These are phyloP conservation scores for Debaryomyces sp. DNA, from an alignment of 1,139 yeast genomes.

Conservation along the genomic window DNA sequence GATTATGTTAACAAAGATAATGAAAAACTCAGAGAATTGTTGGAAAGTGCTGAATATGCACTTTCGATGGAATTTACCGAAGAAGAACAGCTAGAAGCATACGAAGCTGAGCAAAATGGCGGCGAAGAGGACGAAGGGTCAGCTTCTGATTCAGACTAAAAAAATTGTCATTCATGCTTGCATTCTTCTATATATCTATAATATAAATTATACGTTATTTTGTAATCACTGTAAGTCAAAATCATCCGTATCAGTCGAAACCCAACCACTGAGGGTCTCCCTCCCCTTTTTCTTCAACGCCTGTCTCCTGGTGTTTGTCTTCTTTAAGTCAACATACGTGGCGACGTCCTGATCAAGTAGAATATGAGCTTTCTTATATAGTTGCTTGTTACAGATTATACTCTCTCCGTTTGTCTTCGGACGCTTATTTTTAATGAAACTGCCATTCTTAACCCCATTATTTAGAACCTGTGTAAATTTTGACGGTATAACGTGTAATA, in stretches of 20 bases:
- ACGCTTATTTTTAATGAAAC: constrained; percentile 44
- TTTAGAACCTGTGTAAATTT: constrained; percentile 44
- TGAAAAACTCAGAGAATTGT: constrained; percentile 55
- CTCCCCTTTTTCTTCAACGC: constrained; percentile 25
- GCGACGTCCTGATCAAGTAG: constrained; percentile 10
- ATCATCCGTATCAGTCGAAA: constrained; percentile 33
- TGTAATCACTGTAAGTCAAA: constrained; percentile 19
- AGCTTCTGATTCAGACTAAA: constrained; percentile 38
- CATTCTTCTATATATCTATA: constrained; percentile 14
- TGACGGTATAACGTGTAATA: constrained; percentile 33
- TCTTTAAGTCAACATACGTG: constrained; percentile 33
- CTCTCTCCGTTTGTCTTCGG: constrained; percentile 52
- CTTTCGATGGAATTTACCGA: constrained; percentile 40
- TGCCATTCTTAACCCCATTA: constrained; percentile 59
- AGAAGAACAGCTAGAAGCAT: constrained; percentile 28
- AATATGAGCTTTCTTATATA: constrained; percentile 22
- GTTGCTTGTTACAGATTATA: constrained; percentile 33
- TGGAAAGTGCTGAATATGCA: constrained; percentile 86
- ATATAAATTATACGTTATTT: background rate
- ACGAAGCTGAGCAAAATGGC: constrained; percentile 23
- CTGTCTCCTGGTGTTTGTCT: constrained; percentile 23
- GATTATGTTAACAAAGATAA: constrained; percentile 63
- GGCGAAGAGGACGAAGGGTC: constrained; percentile 31
- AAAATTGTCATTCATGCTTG: constrained; percentile 1
- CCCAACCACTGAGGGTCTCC: constrained; percentile 33